phyloP scores from a whole-genome alignment of 495 filamentous ascomycete genomes.

The Aspergillus conjunctus region DNA sequence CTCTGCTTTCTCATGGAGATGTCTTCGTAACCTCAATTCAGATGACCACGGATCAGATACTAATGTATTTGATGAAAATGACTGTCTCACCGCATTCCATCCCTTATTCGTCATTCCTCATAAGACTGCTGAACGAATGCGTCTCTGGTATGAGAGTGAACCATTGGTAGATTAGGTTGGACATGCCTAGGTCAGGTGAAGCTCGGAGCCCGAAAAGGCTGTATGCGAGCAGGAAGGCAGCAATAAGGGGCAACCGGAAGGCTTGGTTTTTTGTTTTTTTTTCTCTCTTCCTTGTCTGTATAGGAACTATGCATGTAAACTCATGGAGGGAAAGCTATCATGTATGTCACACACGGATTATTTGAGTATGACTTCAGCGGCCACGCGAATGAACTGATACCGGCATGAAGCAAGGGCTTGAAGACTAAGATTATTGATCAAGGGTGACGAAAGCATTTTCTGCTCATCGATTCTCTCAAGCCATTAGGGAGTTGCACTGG shows the following conservation, averaged over 20 bases:
- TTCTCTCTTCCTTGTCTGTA: conserved; percentile 4
- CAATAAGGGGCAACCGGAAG: background rate
- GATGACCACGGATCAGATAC: conserved; percentile 43
- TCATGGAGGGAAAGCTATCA: background rate
- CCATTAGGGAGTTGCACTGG: background rate
- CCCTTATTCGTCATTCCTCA: conserved; percentile 85
- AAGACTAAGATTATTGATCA: background rate
- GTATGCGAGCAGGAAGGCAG: background rate
- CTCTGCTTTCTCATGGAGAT: conserved; percentile 68
- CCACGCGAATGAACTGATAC: conserved; percentile 8
- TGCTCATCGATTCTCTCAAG: background rate
- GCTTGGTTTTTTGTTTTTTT: background rate
- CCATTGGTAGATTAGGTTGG: conserved; percentile 23
- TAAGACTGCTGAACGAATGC: conserved; percentile 62
- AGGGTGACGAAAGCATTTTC: background rate
- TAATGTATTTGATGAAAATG: conserved; percentile 50
- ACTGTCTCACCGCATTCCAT: conserved; percentile 61
- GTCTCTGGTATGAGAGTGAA: conserved; percentile 59
- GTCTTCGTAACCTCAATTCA: conserved; percentile 49
- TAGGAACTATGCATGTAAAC: conserved; percentile 5
- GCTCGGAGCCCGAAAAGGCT: background rate
- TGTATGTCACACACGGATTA: background rate
- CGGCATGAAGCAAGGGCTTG: conserved; percentile 8
- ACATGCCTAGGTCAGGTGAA: background rate
- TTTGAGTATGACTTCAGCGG: conserved; percentile 11